A percentile compares a stretch with the other conserved stretches of the same genome.
These are phyloP conservation scores for Trichoderma simmonsii DNA, from an alignment of 2,329 filamentous ascomycete genomes.

Conservation along the genomic window DNA sequence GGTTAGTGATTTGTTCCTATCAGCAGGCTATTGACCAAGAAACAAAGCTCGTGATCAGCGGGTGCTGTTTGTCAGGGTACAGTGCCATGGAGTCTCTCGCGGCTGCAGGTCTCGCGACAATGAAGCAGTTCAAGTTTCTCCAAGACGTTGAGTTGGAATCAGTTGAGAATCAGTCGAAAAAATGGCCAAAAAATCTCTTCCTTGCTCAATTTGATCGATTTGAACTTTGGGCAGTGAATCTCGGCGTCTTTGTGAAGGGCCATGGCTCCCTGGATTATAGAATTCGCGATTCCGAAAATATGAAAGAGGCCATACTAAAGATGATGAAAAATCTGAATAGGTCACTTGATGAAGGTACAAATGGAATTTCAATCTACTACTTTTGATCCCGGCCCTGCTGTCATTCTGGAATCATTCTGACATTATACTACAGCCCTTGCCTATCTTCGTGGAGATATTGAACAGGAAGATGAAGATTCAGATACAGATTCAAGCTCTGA, in stretches of 20 bases:
- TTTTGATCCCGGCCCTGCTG: too few species aligned
- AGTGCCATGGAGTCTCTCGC: not conserved
- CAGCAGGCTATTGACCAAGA: too few species aligned
- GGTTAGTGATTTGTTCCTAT: not conserved
- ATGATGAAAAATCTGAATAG: not conserved
- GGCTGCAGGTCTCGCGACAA: not conserved
- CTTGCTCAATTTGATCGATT: constrained; percentile 3
- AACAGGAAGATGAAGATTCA: not conserved
- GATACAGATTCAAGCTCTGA: constrained; percentile 3
- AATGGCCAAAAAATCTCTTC: too few species aligned
- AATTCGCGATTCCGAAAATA: constrained; percentile 8
- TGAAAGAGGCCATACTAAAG: not conserved
- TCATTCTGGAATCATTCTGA: not conserved
- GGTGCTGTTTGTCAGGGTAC: not conserved
- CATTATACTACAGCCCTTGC: not conserved
- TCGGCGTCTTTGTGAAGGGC: constrained; percentile 3
- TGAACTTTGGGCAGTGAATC: constrained; percentile 17
- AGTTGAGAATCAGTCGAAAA: too few species aligned
- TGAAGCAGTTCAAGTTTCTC: not conserved
- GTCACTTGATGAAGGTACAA: constrained; percentile 1
- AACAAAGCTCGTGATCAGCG: too few species aligned
- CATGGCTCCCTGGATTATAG: constrained; percentile 11
- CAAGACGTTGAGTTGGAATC: not conserved
- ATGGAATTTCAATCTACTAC: too few species aligned
- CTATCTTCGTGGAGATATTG: not conserved